These are phyloP conservation scores for Cytospora schulzeri DNA, from an alignment of 2,329 filamentous ascomycete species.

Conservation along the genomic window DNA sequence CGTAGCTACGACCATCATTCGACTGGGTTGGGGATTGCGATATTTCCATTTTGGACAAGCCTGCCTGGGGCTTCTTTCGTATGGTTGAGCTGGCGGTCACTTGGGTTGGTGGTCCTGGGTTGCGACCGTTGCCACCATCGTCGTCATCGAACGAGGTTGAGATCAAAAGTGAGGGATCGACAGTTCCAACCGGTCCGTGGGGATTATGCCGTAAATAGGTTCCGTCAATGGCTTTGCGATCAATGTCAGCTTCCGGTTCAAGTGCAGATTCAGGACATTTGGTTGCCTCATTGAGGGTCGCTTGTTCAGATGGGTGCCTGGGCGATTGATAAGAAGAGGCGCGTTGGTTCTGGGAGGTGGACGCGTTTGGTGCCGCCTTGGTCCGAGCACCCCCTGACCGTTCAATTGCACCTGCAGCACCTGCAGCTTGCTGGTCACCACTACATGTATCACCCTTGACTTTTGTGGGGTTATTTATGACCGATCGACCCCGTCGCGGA, in stretches of 20 bases:
- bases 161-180: slow-evolving; percentile 5
- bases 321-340: slow-evolving; percentile 8
- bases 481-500: slow-evolving; percentile 2
- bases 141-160: not conserved
- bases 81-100: not conserved
- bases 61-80: slow-evolving; percentile 4
- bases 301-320: not conserved
- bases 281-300: not conserved
- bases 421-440: not conserved
- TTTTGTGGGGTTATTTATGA: slow-evolving; percentile 17
- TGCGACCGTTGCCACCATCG: not conserved
- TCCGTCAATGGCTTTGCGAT: not conserved
- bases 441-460: slow-evolving; percentile 3
- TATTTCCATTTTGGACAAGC: slow-evolving; percentile 43
- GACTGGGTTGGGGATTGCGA: slow-evolving; percentile 59
- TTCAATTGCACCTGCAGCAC: slow-evolving; percentile 4
- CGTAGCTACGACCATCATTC: slow-evolving; percentile 60
- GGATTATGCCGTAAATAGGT: not conserved
- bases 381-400: not conserved
- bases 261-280: not conserved
- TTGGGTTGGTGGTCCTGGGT: not conserved
- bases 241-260: not conserved
- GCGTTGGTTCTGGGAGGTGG: slow-evolving; percentile 22
- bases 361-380: slow-evolving; percentile 18
- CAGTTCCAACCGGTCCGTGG: not conserved